Evolutionary conservation across 257 asterid genomes (phyloP).

Genomic region (Fraxinus anomala): DNA sequence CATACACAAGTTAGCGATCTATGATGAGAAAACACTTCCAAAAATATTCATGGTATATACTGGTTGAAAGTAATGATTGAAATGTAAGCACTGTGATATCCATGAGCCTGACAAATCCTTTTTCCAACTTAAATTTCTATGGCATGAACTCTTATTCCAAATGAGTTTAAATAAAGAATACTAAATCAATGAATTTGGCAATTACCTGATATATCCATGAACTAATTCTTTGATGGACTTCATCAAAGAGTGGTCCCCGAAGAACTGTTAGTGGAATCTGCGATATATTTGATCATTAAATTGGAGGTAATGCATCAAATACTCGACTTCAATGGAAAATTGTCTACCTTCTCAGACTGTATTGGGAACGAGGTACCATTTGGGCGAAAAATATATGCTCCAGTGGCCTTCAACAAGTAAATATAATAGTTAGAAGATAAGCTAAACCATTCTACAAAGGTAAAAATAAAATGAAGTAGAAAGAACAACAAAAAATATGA

Average conservation of each 20-base stretch:
- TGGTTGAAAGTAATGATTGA: background rate
- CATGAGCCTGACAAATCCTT: background rate
- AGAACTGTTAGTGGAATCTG: slow-evolving; percentile 64
- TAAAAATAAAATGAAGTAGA: background rate
- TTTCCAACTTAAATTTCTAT: background rate
- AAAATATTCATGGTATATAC: background rate
- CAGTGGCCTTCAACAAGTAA: slow-evolving; percentile 66
- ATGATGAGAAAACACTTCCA: slow-evolving; percentile 6
- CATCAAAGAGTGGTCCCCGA: slow-evolving; percentile 81
- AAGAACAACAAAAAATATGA: background rate
- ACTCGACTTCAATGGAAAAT: background rate
- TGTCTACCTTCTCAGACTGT: slow-evolving; percentile 57
- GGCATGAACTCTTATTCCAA: background rate
- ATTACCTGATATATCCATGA: slow-evolving; percentile 95
- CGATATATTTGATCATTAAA: slow-evolving; percentile 15
- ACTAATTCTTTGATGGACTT: slow-evolving; percentile 80
- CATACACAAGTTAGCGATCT: slow-evolving; percentile 24
- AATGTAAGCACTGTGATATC: background rate
- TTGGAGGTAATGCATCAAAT: background rate
- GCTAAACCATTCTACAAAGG: background rate
- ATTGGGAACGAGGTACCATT: slow-evolving; percentile 58
- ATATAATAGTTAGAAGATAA: slow-evolving; percentile 5
- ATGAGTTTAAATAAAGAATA: background rate
- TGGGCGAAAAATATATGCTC: slow-evolving; percentile 93
- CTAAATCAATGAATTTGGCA: slow-evolving; percentile 18